These are phyloP conservation scores for Chamaecyparis obtusa DNA, from an alignment of 75 land plant species.

Conservation along the genomic window DNA sequence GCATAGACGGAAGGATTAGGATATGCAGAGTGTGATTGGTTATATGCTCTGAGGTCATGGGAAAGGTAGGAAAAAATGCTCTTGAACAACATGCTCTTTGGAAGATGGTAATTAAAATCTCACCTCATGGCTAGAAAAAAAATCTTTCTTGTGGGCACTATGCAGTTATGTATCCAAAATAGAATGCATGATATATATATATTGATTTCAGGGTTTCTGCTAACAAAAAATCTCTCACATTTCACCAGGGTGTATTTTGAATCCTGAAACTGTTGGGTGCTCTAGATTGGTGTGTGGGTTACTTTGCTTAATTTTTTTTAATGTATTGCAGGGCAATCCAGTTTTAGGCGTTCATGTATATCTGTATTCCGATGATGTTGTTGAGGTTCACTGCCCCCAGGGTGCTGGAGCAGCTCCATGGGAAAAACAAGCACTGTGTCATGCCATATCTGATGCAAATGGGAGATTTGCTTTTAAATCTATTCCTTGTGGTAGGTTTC, in stretches of 20 bases:
- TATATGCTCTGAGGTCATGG: not conserved
- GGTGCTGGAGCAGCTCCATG: conserved; percentile 63
- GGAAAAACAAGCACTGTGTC: conserved; percentile 66
- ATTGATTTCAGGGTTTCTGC: not conserved
- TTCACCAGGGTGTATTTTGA: not conserved
- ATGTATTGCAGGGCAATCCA: conserved; percentile 75
- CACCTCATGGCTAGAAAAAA: too few relatives aligned
- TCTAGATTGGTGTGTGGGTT: not conserved
- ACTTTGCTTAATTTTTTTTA: not conserved
- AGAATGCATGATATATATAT: not conserved
- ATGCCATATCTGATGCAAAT: conserved; percentile 84
- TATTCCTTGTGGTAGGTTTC: conserved; percentile 79
- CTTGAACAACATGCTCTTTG: not conserved
- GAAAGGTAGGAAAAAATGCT: not conserved
- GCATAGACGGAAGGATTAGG: not conserved
- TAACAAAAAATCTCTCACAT: not conserved
- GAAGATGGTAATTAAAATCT: not conserved
- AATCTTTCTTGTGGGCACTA: not conserved
- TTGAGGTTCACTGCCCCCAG: conserved; percentile 67
- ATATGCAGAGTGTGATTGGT: not conserved
- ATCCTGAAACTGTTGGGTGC: not conserved
- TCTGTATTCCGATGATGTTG: conserved; percentile 80
- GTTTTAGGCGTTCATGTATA: conserved; percentile 89
- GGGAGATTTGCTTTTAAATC: conserved; percentile 72
- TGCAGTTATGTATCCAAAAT: not conserved